Base-by-base conservation (phyloP, 2,329 filamentous ascomycete species). In the Colletotrichum echinochloae region DNA sequence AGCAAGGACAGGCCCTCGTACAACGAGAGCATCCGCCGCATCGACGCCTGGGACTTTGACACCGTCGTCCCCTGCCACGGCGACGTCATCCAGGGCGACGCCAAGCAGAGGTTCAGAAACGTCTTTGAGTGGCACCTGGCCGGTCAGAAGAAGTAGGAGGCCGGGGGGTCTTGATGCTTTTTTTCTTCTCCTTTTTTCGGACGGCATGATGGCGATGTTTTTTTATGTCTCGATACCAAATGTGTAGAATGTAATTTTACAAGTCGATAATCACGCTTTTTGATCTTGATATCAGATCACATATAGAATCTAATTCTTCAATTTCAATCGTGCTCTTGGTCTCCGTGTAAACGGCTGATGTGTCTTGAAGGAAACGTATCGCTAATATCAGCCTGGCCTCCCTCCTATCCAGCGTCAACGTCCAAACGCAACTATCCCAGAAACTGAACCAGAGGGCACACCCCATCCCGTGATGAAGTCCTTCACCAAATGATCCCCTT, bases 51-150 rank as follows among this genome's bases (percentile, higher is more conserved):
- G 95, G 91, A 95, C 69, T 97, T 98, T 78, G 89, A 91, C 73
- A 90, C 90, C 48, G 86, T 98, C 60, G 90, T 99, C 70, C 94
- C 95, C 0, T 98, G 95, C 79, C 96, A 99, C 81, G 96, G 96
- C 11, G 96, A 99, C 82, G 91, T 93, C 20, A 90, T 98, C 74
- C 91, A 96, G 79, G 85, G 83, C 2, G 80, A 84, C 72, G 94
- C 88, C 12, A 97, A 97, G 85, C 87, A 87, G 14, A 84, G 93
- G 20, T 97, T 95, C 74, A 83, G 87, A 76, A 93, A 92, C 79
- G 86, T 97, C 16, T 94, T 97, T 81, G 87, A 88, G 76, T 98
- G 95, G 94, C 93, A 97, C 83, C 79, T 97, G 77, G 83, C 77
- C n/a, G 79, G 76, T 1, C 74, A 76, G 67, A 76, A 71, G 65